These are phyloP conservation scores for Przewalskia tangutica DNA, from an alignment of 257 asterid species.

Conservation along the genomic window DNA sequence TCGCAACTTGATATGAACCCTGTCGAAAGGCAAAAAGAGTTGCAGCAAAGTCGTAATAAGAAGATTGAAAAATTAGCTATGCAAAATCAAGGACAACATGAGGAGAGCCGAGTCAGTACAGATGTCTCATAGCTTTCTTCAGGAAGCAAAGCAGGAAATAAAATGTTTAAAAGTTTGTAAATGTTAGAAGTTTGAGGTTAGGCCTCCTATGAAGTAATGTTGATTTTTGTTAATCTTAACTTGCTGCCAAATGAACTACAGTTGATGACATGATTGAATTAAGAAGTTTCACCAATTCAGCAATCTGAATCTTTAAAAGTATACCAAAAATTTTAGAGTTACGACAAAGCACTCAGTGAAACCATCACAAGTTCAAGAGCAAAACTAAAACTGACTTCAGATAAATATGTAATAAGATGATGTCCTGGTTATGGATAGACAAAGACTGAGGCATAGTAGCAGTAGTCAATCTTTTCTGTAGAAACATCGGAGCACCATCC, in stretches of 20 bases:
- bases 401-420: background rate
- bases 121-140: background rate
- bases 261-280: background rate
- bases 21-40: conserved; percentile 19
- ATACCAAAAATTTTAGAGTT: background rate
- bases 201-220: background rate
- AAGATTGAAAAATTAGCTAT: background rate
- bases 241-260: background rate
- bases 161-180: background rate
- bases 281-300: background rate
- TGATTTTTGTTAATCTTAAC: background rate
- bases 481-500: background rate
- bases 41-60: background rate
- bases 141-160: background rate
- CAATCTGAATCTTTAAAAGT: background rate
- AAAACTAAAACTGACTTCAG: background rate
- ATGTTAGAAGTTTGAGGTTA: background rate
- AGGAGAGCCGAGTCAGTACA: background rate
- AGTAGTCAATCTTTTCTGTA: background rate
- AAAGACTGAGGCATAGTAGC: background rate
- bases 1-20: conserved; percentile 98
- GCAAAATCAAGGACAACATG: background rate
- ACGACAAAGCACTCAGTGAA: background rate
- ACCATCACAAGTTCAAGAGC: background rate
- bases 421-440: background rate